Evolutionary conservation across 2,329 filamentous ascomycete species (phyloP).

Genomic region (Cryphonectria carpinicola): DNA sequence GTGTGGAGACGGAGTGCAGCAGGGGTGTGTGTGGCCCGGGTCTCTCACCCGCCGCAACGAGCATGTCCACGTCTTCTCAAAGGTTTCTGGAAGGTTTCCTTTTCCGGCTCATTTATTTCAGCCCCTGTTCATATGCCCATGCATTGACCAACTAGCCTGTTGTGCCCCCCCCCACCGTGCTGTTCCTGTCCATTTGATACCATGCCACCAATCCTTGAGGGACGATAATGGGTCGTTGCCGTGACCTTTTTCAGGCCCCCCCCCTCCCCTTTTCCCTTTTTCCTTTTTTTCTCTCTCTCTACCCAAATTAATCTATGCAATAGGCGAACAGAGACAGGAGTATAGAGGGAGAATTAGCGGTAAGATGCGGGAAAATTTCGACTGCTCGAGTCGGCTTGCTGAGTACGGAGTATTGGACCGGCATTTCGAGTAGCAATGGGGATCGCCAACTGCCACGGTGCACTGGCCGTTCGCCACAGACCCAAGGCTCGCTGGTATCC

Average conservation of each 20-base stretch:
- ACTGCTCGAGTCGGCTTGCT: neutral
- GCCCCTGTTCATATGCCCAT: conserved; percentile 21
- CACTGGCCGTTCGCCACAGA: conserved; percentile 7
- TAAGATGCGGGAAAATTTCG: conserved; percentile 5
- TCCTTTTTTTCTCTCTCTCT: neutral
- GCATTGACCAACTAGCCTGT: conserved; percentile 26
- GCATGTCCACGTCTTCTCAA: conserved; percentile 16
- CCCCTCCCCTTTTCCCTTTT: neutral
- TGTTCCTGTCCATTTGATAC: conserved; percentile 25
- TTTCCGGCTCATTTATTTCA: conserved; percentile 21
- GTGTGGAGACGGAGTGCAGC: neutral
- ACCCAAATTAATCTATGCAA: neutral
- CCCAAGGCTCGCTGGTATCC: neutral
- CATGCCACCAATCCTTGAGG: conserved; percentile 15
- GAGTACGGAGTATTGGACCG: neutral
- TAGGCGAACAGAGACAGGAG: neutral
- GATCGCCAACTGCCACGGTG: neutral
- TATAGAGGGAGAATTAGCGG: neutral
- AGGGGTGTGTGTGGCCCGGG: conserved; percentile 16
- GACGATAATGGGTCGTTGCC: conserved; percentile 24
- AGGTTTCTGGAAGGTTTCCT: conserved; percentile 29
- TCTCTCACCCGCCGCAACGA: conserved; percentile 1
- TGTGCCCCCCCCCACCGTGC: conserved; percentile 22
- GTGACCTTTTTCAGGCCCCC: conserved; percentile 15
- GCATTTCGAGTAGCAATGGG: conserved; percentile 2